Percentiles rank a stretch among this genome's conserved stretches.
phyloP scores from a whole-genome alignment of 305 asterid genomes.

The Ajuga reptans region DNA sequence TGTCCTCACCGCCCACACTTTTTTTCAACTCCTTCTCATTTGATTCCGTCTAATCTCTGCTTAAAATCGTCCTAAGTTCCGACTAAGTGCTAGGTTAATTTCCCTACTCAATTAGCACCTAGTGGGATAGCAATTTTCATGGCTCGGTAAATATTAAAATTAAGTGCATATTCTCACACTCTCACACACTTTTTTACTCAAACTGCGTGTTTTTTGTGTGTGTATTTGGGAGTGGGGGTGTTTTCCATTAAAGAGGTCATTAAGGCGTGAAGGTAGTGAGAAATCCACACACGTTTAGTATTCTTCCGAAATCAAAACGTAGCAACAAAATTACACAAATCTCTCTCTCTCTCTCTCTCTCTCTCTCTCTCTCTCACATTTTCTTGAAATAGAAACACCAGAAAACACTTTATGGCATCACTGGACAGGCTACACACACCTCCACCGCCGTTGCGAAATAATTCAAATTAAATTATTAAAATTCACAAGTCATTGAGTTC shows the following conservation, averaged over 20 bases:
- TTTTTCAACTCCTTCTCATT: too few species aligned
- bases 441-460: conserved; percentile 26
- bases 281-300: conserved; percentile 14
- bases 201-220: conserved; percentile 19
- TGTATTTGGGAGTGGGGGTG: conserved; percentile 3
- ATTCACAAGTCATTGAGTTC: neutral
- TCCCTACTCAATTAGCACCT: too few species aligned
- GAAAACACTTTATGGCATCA: conserved; percentile 21
- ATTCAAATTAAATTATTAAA: conserved; percentile 12
- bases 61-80: too few species aligned
- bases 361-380: neutral
- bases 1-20: too few species aligned
- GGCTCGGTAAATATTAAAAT: too few species aligned
- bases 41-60: too few species aligned
- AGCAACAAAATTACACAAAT: neutral
- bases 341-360: too few species aligned
- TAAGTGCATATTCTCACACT: neutral
- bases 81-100: too few species aligned
- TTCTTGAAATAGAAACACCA: conserved; percentile 19
- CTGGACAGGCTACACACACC: conserved; percentile 24
- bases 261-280: conserved; percentile 29
- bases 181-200: neutral
- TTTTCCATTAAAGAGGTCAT: conserved; percentile 22
- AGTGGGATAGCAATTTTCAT: too few species aligned
- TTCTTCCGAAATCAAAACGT: conserved; percentile 11